Conservation (phyloP, 176 grass and related monocot genomes). For the Olyra latifolia region DNA sequence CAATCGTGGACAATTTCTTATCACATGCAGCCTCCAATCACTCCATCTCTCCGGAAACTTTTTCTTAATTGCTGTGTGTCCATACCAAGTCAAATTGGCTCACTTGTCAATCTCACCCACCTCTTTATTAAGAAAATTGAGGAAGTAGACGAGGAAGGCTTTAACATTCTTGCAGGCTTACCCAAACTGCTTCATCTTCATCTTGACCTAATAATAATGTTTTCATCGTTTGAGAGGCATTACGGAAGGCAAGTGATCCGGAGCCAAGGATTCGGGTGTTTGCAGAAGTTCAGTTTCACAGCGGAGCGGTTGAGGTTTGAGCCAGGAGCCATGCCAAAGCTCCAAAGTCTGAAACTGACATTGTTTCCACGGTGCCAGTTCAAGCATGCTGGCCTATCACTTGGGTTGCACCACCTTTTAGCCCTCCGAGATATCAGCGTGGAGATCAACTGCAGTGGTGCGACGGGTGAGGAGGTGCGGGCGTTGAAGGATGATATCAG, state of each 20-base stretch:
- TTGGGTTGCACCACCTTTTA: too few species aligned
- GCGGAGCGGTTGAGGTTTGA: background rate
- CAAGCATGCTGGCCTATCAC: too few species aligned
- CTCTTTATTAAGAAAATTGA: fast-evolving
- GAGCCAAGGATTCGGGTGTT: background rate
- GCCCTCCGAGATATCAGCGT: too few species aligned
- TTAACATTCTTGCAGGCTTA: background rate
- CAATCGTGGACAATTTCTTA: background rate
- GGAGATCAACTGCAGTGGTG: too few species aligned
- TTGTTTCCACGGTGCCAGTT: too few species aligned
- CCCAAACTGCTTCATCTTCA: slow-evolving; percentile 16
- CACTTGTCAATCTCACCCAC: background rate
- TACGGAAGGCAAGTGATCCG: background rate
- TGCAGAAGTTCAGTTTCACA: background rate
- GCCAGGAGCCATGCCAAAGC: slow-evolving; percentile 11
- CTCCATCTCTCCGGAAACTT: background rate
- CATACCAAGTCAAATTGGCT: background rate
- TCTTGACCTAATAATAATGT: background rate
- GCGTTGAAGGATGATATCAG: too few species aligned
- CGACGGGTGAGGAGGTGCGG: too few species aligned
- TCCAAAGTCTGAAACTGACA: background rate
- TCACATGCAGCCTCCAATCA: too few species aligned
- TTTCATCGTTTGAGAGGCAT: too few species aligned
- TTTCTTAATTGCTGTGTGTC: background rate
- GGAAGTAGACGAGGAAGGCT: background rate